Conservation (phyloP, 345 rosid species). For the Eucalyptus viminalis region DNA sequence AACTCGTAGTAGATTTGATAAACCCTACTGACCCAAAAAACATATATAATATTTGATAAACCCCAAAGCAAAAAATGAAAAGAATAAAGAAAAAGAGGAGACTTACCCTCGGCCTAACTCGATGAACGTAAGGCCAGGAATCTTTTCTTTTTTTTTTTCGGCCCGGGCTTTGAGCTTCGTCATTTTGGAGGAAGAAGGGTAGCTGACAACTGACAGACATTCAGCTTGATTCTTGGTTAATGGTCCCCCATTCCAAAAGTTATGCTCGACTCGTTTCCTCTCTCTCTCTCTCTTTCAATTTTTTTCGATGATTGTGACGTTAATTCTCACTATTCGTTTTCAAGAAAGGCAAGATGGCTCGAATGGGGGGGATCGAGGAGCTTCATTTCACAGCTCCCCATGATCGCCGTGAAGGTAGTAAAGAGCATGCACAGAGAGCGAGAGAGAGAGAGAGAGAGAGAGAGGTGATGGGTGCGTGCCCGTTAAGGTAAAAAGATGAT, state of each 20-base stretch:
- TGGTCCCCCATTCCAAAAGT: background rate
- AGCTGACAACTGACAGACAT: constrained; percentile 19
- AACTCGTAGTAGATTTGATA: background rate
- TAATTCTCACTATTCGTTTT: background rate
- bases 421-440: background rate
- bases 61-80: background rate
- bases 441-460: background rate
- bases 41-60: background rate
- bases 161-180: background rate
- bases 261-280: background rate
- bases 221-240: constrained; percentile 18
- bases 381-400: background rate
- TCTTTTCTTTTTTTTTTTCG: background rate
- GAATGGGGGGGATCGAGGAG: background rate
- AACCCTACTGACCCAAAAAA: background rate
- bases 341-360: background rate
- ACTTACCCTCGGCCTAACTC: background rate
- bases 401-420: background rate
- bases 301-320: background rate
- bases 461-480: background rate
- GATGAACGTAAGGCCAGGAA: background rate
- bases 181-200: background rate
- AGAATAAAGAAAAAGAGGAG: background rate
- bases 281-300: background rate
- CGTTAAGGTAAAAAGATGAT: background rate